phyloP scores from a whole-genome alignment of 768 basidiomycete genomes.

The Neoboletus subvelutipes region DNA sequence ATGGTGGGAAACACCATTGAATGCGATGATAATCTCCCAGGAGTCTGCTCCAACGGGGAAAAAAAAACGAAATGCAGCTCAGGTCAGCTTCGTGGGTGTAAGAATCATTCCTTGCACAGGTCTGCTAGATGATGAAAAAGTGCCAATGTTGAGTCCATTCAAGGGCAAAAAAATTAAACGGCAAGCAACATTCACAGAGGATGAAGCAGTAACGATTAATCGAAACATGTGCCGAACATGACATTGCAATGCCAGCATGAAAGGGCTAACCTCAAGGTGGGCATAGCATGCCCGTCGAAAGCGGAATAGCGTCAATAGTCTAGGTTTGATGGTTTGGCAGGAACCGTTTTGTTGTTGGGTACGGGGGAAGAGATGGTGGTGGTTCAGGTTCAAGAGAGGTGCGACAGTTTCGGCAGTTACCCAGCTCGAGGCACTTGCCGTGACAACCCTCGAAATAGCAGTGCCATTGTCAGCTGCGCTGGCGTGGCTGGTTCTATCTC shows the following conservation, averaged over 20 bases:
- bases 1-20: constrained; percentile 13
- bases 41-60: not conserved
- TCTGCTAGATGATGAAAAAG: not conserved
- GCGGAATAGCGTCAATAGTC: not conserved
- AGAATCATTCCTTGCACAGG: not conserved
- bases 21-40: not conserved
- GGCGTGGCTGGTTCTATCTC: not conserved
- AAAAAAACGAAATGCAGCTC: not conserved
- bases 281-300: not conserved
- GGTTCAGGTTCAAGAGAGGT: constrained; percentile 33
- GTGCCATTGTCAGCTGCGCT: not conserved
- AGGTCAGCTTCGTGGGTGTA: not conserved
- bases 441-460: constrained; percentile 15
- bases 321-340: not conserved
- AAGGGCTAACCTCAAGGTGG: not conserved
- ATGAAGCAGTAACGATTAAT: not conserved
- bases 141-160: not conserved
- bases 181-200: not conserved
- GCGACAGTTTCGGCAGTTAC: constrained; percentile 21
- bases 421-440: constrained; percentile 31
- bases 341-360: not conserved
- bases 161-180: not conserved
- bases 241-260: not conserved
- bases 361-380: constrained; percentile 22
- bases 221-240: not conserved